A percentile compares a stretch with the other conserved stretches of the same genome.
phyloP scores from a whole-genome alignment of 2,329 filamentous ascomycete species.

The Pseudogymnoascus sp. region DNA sequence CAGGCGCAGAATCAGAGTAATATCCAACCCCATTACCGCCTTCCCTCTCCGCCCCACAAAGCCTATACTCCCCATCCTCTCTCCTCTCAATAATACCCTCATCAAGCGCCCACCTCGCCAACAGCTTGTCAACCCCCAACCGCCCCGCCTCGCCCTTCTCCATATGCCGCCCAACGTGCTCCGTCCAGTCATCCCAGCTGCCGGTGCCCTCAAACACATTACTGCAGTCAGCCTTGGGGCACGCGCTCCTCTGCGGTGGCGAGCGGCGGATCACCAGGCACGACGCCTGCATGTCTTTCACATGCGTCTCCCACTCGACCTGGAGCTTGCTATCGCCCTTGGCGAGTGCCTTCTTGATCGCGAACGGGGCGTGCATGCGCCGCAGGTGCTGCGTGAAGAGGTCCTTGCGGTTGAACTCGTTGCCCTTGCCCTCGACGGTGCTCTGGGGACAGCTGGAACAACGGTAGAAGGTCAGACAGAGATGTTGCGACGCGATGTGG shows the following conservation, averaged over 20 bases:
- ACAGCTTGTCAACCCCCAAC: slow-evolving; percentile 47
- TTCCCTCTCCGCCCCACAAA: slow-evolving; percentile 38
- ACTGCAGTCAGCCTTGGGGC: slow-evolving; percentile 62
- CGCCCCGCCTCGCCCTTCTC: slow-evolving; percentile 58
- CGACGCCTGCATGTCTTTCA: slow-evolving; percentile 61
- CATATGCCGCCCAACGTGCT: slow-evolving; percentile 85
- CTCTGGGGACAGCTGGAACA: slow-evolving; percentile 52
- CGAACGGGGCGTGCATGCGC: slow-evolving; percentile 77
- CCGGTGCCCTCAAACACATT: slow-evolving; percentile 60
- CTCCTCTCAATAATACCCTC: slow-evolving; percentile 54
- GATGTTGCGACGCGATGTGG: slow-evolving; percentile 83
- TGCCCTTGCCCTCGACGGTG: slow-evolving; percentile 46
- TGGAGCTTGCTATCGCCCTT: slow-evolving; percentile 50
- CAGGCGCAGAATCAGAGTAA: slow-evolving; percentile 22
- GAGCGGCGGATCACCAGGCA: slow-evolving; percentile 64
- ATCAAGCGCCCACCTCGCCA: slow-evolving; percentile 54
- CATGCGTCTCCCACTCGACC: slow-evolving; percentile 53
- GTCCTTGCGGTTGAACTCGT: slow-evolving; percentile 88
- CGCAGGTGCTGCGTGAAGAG: slow-evolving; percentile 90
- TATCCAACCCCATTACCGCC: slow-evolving; percentile 23
- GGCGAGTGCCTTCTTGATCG: slow-evolving; percentile 48
- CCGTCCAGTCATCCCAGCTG: slow-evolving; percentile 85
- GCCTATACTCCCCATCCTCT: slow-evolving; percentile 46
- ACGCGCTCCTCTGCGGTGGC: slow-evolving; percentile 63
- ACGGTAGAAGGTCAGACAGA: slow-evolving; percentile 58